Conservation (phyloP, 345 rosid species). For the Microcos paniculata region DNA sequence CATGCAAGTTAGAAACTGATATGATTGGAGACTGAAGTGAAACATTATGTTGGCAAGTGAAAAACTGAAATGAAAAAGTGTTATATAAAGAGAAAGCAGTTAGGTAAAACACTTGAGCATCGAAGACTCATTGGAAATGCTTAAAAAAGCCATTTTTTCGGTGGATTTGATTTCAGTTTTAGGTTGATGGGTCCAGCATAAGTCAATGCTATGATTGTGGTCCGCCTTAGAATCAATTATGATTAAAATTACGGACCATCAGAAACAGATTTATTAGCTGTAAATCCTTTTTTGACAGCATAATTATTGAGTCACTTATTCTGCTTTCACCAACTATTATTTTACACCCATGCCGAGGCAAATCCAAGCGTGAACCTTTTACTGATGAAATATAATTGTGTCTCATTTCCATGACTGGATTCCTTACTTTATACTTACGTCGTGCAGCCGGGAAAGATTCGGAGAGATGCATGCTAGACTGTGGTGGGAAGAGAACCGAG, state of each 20-base stretch:
- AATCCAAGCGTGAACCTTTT: neutral
- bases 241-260: constrained; percentile 15
- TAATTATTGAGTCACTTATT: constrained; percentile 22
- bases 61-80: no score
- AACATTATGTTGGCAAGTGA: no score
- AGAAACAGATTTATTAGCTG: constrained; percentile 12
- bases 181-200: constrained; percentile 19
- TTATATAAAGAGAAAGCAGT: neutral
- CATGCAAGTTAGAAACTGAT: no score
- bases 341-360: neutral
- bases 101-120: neutral
- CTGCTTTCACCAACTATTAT: constrained; percentile 13
- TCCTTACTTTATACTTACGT: neutral
- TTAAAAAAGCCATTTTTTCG: neutral
- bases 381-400: neutral
- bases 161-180: constrained; percentile 12
- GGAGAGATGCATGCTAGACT: constrained; percentile 95
- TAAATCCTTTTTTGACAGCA: constrained; percentile 7
- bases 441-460: constrained; percentile 85
- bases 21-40: no score
- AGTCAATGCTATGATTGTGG: constrained; percentile 15
- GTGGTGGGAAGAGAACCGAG: constrained; percentile 99
- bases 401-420: neutral
- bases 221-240: constrained; percentile 22
- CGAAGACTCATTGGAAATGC: neutral